Base-by-base conservation (phyloP, 805 yeast genomes). In the Kodamaea lidongshanica region DNA sequence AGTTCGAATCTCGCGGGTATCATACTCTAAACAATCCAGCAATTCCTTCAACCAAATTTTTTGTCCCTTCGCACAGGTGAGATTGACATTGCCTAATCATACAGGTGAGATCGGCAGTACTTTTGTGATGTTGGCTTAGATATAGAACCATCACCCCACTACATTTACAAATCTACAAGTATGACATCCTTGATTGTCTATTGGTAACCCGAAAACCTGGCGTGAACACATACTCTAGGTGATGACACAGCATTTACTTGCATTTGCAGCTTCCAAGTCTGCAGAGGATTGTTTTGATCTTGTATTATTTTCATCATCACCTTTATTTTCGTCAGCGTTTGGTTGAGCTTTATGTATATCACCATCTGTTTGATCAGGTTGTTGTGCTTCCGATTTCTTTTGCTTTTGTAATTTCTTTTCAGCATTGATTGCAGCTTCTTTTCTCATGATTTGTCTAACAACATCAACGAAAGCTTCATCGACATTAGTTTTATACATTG, bases 381-480 rank as follows among this genome's bases (percentile, higher is more conserved):
- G 31, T 11, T 34, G 33, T 9, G 27, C 17, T 12, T 31, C 25
- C 28, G 23, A 27, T 43, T 37, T 32, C 35, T 46, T 50, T 46
- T 60, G 63, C 45, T 63, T 59, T 35, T 57, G 65, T 41, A 61
- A 67, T 32, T 63, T 62, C 58, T 62, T 64, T 41, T 64, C 70
- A 14, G 64, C 67, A 27, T 56, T 56, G 25, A 53, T 51, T 23
- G 61, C 63, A 6, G 67, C 67, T 46, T 83, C 94, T 39, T 79
- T 77, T 44, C 87, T 69, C 72, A 81, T 84, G 35, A 88, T 85
- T 48, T 86, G 95, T 51, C 95, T 74, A 8, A 88, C 94, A 18
- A 85, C 81, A 52, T 84, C 95, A 19, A 79, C 69, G 46, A 88
- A 92, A 0, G 89, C 92, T 46, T 87, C 94, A 50, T 86, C 94